Evolutionary conservation across 805 yeast genomes (phyloP).

Genomic region (Nakazawaea populi): DNA sequence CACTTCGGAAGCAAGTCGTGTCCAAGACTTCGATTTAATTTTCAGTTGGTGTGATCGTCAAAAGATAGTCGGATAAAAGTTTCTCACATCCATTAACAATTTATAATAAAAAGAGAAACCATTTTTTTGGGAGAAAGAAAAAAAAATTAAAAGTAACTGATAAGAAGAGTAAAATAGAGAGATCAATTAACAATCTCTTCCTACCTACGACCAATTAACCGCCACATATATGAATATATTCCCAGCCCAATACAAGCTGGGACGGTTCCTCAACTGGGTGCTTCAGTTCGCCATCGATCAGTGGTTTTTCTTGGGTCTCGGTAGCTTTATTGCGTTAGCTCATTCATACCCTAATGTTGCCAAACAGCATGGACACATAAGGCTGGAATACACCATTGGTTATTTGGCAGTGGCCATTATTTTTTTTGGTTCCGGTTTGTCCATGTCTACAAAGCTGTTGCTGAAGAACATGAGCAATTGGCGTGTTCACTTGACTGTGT

Average conservation of each 20-base stretch:
- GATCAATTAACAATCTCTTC: not conserved
- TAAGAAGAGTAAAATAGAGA: not conserved
- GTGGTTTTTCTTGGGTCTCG: constrained; percentile 76
- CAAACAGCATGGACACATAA: constrained; percentile 70
- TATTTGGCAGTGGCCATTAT: constrained; percentile 87
- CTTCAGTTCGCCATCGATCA: constrained; percentile 24
- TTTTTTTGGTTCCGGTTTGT: constrained; percentile 74
- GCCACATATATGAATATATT: not conserved
- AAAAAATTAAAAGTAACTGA: too few species aligned
- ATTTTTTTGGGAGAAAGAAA: too few species aligned
- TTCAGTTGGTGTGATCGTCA: too few species aligned
- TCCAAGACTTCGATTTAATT: too few species aligned
- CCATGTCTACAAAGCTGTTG: constrained; percentile 63
- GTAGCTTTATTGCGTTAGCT: constrained; percentile 69
- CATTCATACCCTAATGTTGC: constrained; percentile 79
- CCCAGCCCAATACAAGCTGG: not conserved
- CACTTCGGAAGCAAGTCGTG: too few species aligned
- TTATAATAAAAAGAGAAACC: too few species aligned
- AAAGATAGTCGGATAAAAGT: too few species aligned
- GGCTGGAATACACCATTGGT: constrained; percentile 70
- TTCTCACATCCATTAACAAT: too few species aligned
- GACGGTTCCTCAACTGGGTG: not conserved
- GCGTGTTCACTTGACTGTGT: constrained; percentile 76
- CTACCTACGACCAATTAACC: too few species aligned
- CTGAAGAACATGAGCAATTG: constrained; percentile 62